Evolutionary conservation across 129 eudicot genomes (phyloP), one percentile per base, ranked within the genome.

Genomic region (Artemisia annua): DNA sequence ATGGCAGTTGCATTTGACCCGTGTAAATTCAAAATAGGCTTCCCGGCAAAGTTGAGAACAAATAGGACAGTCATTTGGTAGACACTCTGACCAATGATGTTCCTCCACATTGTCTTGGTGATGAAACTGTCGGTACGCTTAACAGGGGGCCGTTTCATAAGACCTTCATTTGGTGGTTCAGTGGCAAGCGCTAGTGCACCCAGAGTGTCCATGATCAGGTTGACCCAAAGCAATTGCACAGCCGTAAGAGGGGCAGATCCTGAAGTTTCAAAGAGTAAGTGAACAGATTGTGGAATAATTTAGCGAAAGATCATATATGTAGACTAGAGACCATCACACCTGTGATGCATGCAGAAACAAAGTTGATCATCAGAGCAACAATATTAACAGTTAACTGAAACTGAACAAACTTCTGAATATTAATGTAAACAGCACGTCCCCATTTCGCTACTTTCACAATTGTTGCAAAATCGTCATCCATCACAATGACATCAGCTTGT

Each of bases 151-250:
- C 91, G 79, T 32, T 86, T 83, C 98, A 93, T 89, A 11, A 92
- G 82, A 57, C 82, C 89, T 2, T 85, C 95, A 48, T 83, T 80
- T 56, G 95, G 91, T n/a, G 95, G 95, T 71, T 85, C 98, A 7
- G 98, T 89, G 66, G 96, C 98, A 48, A 87, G 84, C 11, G 98
- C 96, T n/a, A 92, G 74, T 67, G 98, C 98, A 74, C 96, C 96
- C 62, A 89, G 73, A 26, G 95, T 92, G 76, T 87, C 95, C 98
- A 89, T 92, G 57, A 92, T 92, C 77, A 92, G 80, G 87, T 88
- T 91, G 32, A 91, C 93, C 97, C 97, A 91, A 49, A 91, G 93
- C 74, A 91, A 73, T 79, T 91, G 92, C 61, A 88, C 93, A 66
- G 96, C 89, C 13, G 92, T 91, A 68, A 91, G 88, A 19, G 97